Percentiles rank a stretch among this genome's conserved stretches.
phyloP scores from a whole-genome alignment of 768 basidiomycete species.

The Amanita polypyramis region DNA sequence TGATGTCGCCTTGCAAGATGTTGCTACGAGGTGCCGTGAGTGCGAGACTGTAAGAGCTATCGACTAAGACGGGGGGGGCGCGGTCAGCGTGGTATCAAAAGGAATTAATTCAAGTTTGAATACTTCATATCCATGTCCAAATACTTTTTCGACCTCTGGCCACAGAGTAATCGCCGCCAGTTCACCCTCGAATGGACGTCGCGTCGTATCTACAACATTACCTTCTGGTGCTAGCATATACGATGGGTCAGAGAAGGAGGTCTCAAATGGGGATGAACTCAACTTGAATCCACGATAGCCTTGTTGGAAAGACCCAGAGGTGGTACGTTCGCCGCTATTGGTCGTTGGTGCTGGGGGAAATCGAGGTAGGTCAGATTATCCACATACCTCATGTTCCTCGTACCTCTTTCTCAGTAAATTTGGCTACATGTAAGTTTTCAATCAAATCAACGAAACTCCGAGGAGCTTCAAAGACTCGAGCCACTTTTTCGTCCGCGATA shows the following conservation, averaged over 20 bases:
- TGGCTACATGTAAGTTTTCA: conserved; percentile 37
- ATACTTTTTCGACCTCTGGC: conserved; percentile 96
- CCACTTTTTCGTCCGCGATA: conserved; percentile 94
- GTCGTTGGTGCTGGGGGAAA: conserved; percentile 39
- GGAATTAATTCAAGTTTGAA: conserved; percentile 8
- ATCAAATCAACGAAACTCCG: conserved; percentile 61
- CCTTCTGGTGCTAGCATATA: conserved; percentile 4
- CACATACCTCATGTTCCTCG: conserved; percentile 9
- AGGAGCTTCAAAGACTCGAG: conserved; percentile 88
- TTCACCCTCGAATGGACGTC: conserved; percentile 84
- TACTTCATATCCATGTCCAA: conserved; percentile 97
- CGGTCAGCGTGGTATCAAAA: not conserved
- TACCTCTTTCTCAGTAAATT: conserved; percentile 43
- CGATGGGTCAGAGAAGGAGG: not conserved
- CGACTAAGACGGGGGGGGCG: conserved; percentile 34
- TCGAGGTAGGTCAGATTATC: not conserved
- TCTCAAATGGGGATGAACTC: not conserved
- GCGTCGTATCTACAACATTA: conserved; percentile 7
- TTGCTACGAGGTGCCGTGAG: conserved; percentile 62
- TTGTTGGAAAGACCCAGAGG: conserved; percentile 94
- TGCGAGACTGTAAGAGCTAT: conserved; percentile 73
- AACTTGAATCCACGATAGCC: conserved; percentile 59
- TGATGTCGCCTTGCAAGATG: conserved; percentile 83
- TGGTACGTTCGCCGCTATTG: conserved; percentile 80
- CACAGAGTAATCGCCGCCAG: conserved; percentile 81